Percentiles rank a stretch among this genome's conserved stretches.
These are phyloP conservation scores for Phascolomyces articulosus DNA, from an alignment of 371 early-diverging fungal species.

Conservation along the genomic window DNA sequence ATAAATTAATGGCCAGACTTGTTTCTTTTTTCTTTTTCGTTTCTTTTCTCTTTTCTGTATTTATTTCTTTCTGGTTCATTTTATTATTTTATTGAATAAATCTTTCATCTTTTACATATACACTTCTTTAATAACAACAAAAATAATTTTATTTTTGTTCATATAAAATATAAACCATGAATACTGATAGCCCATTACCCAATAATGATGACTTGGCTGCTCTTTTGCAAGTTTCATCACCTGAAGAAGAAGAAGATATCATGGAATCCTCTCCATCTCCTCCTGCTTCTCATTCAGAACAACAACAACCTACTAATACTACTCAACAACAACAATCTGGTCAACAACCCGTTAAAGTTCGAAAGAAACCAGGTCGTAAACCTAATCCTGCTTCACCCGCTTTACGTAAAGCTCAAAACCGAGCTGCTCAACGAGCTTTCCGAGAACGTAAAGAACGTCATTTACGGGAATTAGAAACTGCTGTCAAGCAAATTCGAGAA, in stretches of 20 bases:
- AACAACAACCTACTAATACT: no score
- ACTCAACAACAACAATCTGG: neutral
- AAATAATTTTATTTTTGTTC: no score
- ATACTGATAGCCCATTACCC: neutral
- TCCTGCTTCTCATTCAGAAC: neutral
- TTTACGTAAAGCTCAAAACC: constrained; percentile 80
- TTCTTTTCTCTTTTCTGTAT: constrained; percentile 2
- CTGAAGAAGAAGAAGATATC: neutral
- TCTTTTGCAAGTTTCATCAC: constrained; percentile 1
- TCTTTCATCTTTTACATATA: no score
- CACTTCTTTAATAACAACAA: no score
- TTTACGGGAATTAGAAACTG: constrained; percentile 65
- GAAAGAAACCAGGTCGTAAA: constrained; percentile 86
- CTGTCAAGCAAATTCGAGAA: constrained; percentile 66
- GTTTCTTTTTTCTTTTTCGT: neutral
- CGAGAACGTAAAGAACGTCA: constrained; percentile 81
- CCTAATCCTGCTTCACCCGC: constrained; percentile 74
- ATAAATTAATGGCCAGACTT: no score
- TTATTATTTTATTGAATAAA: no score
- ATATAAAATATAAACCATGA: no score
- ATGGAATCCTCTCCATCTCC: neutral
- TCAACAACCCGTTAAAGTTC: constrained; percentile 42
- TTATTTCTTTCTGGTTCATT: neutral
- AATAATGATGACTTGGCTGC: constrained; percentile 4
- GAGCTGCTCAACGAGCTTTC: constrained; percentile 83